Conservation (phyloP, 352 stramenopile species). For the Hyaloperonospora brassicae region DNA sequence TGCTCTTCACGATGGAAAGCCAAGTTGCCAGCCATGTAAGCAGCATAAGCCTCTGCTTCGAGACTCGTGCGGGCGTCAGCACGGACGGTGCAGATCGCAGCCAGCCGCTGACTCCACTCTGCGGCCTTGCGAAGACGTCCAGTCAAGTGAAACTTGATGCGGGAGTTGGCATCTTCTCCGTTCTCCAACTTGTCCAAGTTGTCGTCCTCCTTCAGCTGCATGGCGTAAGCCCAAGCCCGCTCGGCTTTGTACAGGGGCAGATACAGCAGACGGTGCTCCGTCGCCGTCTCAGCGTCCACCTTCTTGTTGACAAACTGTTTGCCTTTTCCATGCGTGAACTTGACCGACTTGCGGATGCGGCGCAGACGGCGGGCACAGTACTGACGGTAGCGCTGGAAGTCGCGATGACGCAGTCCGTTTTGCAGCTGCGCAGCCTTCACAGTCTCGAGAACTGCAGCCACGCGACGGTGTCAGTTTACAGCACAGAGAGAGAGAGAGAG, state of each 20-base stretch:
- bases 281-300: conserved; percentile 70
- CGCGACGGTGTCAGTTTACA: background rate
- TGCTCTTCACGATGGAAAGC: conserved; percentile 86
- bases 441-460: conserved; percentile 63
- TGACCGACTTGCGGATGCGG: conserved; percentile 81
- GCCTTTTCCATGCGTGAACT: conserved; percentile 84
- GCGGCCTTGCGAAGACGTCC: conserved; percentile 81
- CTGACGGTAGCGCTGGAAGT: conserved; percentile 89
- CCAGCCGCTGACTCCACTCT: conserved; percentile 81
- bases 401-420: conserved; percentile 84
- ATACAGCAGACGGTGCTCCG: conserved; percentile 70
- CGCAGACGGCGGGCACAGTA: conserved; percentile 84
- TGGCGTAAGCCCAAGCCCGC: conserved; percentile 86
- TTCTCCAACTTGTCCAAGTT: conserved; percentile 82
- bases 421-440: conserved; percentile 85
- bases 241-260: conserved; percentile 87
- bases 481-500: background rate
- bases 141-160: conserved; percentile 86
- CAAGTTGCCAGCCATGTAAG: conserved; percentile 85
- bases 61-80: conserved; percentile 84
- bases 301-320: conserved; percentile 80
- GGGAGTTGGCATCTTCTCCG: conserved; percentile 76
- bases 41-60: conserved; percentile 82
- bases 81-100: conserved; percentile 58
- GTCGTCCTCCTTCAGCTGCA: conserved; percentile 88